These are phyloP conservation scores for Silene vulgaris DNA, from an alignment of 179 eudicot genomes.

Conservation along the genomic window DNA sequence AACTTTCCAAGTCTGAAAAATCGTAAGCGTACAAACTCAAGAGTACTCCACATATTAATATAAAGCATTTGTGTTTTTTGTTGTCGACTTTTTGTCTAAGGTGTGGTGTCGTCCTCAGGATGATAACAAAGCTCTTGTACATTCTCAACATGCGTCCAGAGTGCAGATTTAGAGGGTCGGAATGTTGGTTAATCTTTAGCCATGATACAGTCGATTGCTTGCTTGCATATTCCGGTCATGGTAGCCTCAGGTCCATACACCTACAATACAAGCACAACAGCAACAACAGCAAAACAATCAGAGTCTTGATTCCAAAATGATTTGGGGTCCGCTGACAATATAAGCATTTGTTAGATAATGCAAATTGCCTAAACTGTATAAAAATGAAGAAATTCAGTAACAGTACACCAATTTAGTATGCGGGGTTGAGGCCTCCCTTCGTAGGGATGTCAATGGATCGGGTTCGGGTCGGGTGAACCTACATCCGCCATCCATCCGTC, in stretches of 20 bases:
- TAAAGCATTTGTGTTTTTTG: not conserved
- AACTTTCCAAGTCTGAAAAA: not conserved
- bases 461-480: no score
- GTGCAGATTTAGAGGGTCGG: not conserved
- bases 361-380: no score
- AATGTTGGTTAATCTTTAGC: constrained; percentile 17
- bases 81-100: not conserved
- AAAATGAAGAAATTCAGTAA: not conserved
- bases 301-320: no score
- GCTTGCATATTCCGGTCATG: constrained; percentile 48
- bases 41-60: not conserved
- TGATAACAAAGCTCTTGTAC: constrained; percentile 1
- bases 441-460: no score
- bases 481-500: no score
- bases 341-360: not conserved
- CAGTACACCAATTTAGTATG: not conserved
- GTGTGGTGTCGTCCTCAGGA: not conserved
- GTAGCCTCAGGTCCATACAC: constrained; percentile 50
- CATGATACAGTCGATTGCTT: constrained; percentile 42
- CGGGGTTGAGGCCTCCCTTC: no score
- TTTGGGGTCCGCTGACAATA: no score
- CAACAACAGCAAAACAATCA: no score
- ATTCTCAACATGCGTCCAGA: constrained; percentile 10
- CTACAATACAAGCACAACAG: constrained; percentile 20
- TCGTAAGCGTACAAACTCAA: not conserved